Evolutionary conservation across 345 rosid genomes (phyloP).

Genomic region (Noccaea bulbosa): DNA sequence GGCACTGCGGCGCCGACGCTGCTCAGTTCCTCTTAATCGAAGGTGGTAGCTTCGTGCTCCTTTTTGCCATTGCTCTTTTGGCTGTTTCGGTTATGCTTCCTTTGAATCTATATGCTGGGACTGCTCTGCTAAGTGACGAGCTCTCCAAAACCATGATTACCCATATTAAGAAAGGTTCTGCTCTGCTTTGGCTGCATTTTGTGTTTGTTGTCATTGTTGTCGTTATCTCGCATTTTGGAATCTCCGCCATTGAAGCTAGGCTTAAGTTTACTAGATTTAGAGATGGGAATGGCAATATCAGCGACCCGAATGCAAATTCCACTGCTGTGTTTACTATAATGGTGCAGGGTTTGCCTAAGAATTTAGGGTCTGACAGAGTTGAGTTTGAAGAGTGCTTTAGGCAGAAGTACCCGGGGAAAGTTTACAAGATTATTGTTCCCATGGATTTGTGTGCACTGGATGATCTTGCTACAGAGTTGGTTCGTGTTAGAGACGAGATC

Average conservation of each 20-base stretch:
- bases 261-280: conserved; percentile 86
- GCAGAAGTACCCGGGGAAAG: conserved; percentile 79
- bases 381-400: conserved; percentile 75
- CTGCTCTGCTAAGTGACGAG: conserved; percentile 71
- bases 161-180: conserved; percentile 82
- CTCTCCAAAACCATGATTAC: conserved; percentile 86
- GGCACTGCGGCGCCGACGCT: conserved; percentile 95
- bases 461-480: conserved; percentile 83
- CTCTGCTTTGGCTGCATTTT: conserved; percentile 84
- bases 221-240: conserved; percentile 68
- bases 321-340: conserved; percentile 85
- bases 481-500: conserved; percentile 81
- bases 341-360: conserved; percentile 92
- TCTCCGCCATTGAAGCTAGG: conserved; percentile 67
- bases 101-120: conserved; percentile 77
- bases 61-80: conserved; percentile 54
- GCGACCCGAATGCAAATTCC: conserved; percentile 62
- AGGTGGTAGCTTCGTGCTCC: conserved; percentile 81
- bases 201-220: conserved; percentile 67
- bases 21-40: conserved; percentile 90
- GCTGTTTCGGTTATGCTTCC: conserved; percentile 78
- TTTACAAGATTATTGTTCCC: conserved; percentile 77
- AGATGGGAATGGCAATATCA: conserved; percentile 90
- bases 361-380: conserved; percentile 65
- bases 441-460: conserved; percentile 97